phyloP scores from a whole-genome alignment of 2,329 filamentous ascomycete genomes.

The Aureobasidium melanogenum region DNA sequence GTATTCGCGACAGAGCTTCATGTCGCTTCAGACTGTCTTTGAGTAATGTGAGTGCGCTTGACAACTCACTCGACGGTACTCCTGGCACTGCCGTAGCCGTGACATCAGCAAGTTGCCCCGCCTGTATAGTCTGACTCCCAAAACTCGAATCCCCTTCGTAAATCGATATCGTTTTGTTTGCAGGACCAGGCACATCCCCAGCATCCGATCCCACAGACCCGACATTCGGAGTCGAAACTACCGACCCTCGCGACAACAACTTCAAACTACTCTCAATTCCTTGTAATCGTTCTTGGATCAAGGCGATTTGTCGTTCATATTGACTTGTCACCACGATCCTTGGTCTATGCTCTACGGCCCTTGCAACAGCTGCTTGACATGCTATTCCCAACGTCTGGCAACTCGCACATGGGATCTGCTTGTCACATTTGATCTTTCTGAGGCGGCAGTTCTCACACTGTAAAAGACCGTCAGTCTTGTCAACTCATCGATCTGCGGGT shows the following conservation, averaged over 20 bases:
- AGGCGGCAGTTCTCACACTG: slow-evolving; percentile 15
- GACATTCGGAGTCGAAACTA: not conserved
- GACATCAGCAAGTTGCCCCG: slow-evolving; percentile 11
- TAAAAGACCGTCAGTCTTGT: not conserved
- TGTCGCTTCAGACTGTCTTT: slow-evolving; percentile 13
- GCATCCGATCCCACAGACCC: no score
- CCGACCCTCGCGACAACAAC: not conserved
- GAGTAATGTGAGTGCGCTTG: not conserved
- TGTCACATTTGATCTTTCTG: slow-evolving; percentile 14
- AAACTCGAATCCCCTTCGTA: slow-evolving; percentile 14
- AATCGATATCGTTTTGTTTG: not conserved
- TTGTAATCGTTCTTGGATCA: slow-evolving; percentile 11
- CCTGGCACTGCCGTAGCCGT: slow-evolving; percentile 10
- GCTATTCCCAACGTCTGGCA: slow-evolving; percentile 12
- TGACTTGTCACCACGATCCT: not conserved
- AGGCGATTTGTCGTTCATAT: slow-evolving; percentile 11
- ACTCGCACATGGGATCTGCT: slow-evolving; percentile 12
- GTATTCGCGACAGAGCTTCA: slow-evolving; percentile 7
- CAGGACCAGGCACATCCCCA: not conserved
- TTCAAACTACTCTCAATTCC: slow-evolving; percentile 11
- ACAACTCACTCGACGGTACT: slow-evolving; percentile 9
- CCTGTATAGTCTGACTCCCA: slow-evolving; percentile 5
- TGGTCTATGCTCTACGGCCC: not conserved
- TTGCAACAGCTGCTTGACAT: slow-evolving; percentile 4
- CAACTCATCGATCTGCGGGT: not conserved